A percentile compares a stretch with the other conserved stretches of the same genome.
phyloP scores from a whole-genome alignment of 306 rosid species.

The Castanea sativa region DNA sequence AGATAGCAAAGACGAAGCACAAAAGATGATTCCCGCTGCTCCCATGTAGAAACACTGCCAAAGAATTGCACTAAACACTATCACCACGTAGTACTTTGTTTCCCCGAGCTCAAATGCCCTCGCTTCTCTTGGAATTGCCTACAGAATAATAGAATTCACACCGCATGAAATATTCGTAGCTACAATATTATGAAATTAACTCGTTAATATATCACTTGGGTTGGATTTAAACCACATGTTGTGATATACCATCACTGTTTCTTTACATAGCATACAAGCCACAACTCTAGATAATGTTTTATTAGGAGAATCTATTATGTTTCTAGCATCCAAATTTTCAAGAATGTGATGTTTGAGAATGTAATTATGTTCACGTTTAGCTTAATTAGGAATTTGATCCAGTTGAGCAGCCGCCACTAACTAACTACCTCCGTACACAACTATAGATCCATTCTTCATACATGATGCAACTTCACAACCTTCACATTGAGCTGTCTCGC shows the following conservation, averaged over 20 bases:
- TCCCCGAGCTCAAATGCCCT: conserved; percentile 52
- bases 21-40: conserved; percentile 69
- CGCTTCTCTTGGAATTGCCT: conserved; percentile 78
- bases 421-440: no score
- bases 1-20: conserved; percentile 63
- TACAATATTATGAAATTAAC: not conserved
- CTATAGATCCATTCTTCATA: no score
- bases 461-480: no score
- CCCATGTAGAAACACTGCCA: conserved; percentile 84
- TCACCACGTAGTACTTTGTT: conserved; percentile 51
- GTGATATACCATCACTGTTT: not conserved
- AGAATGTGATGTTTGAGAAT: no score
- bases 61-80: conserved; percentile 46
- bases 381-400: no score
- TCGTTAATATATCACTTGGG: not conserved
- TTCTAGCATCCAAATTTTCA: no score
- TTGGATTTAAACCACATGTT: no score
- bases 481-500: no score
- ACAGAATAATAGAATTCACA: not conserved
- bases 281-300: no score
- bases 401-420: no score
- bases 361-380: no score
- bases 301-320: no score
- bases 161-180: not conserved
- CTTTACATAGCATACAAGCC: not conserved